Evolutionary conservation across 2,329 filamentous ascomycete genomes (phyloP).

Genomic region (Trichoderma citrinoviride): DNA sequence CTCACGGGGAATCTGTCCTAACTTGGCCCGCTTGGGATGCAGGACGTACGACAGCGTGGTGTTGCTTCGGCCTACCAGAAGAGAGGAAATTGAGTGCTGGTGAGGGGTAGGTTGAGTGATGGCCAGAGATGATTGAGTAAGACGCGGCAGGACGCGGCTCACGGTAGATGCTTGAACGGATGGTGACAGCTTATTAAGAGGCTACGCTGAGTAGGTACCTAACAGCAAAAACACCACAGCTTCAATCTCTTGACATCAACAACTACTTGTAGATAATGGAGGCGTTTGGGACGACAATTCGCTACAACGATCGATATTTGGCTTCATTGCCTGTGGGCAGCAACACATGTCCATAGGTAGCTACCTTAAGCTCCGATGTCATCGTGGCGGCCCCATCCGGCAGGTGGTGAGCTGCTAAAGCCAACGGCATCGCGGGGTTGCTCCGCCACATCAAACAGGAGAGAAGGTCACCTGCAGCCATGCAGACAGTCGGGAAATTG

Average conservation of each 20-base stretch:
- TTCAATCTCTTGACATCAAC: not conserved
- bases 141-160: slow-evolving; percentile 6
- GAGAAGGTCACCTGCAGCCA: not conserved
- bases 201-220: too few species aligned
- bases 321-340: not conserved
- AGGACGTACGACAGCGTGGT: slow-evolving; percentile 4
- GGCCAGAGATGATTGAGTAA: not conserved
- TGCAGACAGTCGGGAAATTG: not conserved
- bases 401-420: slow-evolving; percentile 13
- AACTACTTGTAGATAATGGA: not conserved
- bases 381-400: slow-evolving; percentile 3
- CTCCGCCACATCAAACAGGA: not conserved
- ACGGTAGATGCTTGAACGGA: not conserved
- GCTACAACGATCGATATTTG: too few species aligned
- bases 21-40: slow-evolving; percentile 11
- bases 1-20: not conserved
- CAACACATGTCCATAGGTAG: not conserved
- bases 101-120: slow-evolving; percentile 20
- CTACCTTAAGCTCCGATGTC: not conserved
- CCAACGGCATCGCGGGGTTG: slow-evolving; percentile 13
- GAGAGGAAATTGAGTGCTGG: slow-evolving; percentile 11
- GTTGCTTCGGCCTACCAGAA: slow-evolving; percentile 20
- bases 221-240: too few species aligned
- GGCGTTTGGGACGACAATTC: not conserved
- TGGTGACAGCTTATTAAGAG: too few species aligned